Evolutionary conservation across 805 yeast species (phyloP).

Genomic region (Saturnispora galanensis): DNA sequence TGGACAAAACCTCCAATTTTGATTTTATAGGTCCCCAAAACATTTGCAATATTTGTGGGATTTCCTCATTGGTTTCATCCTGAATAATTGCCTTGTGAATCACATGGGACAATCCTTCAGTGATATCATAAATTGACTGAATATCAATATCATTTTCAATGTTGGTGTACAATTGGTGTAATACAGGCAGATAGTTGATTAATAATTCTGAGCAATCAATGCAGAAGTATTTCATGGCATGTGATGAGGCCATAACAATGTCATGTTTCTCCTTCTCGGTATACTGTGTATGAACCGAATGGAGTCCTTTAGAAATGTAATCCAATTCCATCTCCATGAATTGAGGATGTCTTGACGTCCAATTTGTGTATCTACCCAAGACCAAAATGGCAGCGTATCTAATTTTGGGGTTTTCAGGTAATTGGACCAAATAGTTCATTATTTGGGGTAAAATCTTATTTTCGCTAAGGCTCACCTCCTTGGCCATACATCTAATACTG

Average conservation of each 20-base stretch:
- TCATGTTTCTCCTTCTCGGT: constrained; percentile 24
- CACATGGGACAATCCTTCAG: constrained; percentile 85
- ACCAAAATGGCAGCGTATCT: constrained; percentile 91
- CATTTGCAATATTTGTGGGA: constrained; percentile 39
- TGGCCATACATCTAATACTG: constrained; percentile 88
- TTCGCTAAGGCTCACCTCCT: constrained; percentile 67
- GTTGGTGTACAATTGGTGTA: constrained; percentile 60
- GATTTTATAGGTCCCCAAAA: constrained; percentile 60
- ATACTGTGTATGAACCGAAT: constrained; percentile 13
- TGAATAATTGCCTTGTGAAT: constrained; percentile 34
- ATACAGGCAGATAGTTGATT: constrained; percentile 60
- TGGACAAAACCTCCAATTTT: constrained; percentile 16
- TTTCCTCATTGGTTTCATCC: constrained; percentile 29
- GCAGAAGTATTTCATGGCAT: constrained; percentile 89
- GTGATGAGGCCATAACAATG: constrained; percentile 78
- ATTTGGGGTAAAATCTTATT: constrained; percentile 61
- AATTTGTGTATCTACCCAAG: constrained; percentile 90
- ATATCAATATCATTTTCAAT: constrained; percentile 48
- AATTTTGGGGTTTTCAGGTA: constrained; percentile 80
- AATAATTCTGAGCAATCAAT: constrained; percentile 73
- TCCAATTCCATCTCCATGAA: constrained; percentile 72
- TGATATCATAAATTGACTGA: constrained; percentile 64
- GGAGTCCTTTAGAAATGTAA: constrained; percentile 72
- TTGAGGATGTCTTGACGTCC: constrained; percentile 85
- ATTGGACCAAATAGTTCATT: constrained; percentile 53